A percentile compares a stretch with the other conserved stretches of the same genome.
Conservation (phyloP, 306 rosid species). For the Nissolia schottii region DNA sequence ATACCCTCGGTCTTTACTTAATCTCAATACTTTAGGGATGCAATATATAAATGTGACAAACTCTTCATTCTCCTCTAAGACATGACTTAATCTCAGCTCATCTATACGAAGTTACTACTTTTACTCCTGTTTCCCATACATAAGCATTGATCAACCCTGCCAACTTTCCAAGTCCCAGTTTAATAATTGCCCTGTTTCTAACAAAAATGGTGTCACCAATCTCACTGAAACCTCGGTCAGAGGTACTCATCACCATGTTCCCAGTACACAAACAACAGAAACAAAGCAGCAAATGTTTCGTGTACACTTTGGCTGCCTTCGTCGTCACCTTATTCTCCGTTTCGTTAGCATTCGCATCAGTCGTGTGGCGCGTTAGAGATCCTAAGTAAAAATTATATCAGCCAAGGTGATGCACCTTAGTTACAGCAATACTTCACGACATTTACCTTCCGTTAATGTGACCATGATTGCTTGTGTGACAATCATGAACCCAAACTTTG, state of each 20-base stretch:
- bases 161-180: not conserved
- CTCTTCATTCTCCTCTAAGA: not conserved
- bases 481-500: conserved; percentile 47
- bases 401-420: conserved; percentile 17
- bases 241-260: conserved; percentile 19
- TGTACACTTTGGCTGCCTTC: conserved; percentile 38
- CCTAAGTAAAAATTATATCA: conserved; percentile 37
- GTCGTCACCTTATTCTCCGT: conserved; percentile 31
- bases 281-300: conserved; percentile 50
- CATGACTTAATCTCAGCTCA: not conserved
- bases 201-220: not conserved
- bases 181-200: not conserved
- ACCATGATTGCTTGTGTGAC: conserved; percentile 25
- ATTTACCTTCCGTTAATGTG: conserved; percentile 17
- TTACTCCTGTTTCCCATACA: not conserved
- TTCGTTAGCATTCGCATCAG: conserved; percentile 34
- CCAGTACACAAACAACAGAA: conserved; percentile 20
- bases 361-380: conserved; percentile 20
- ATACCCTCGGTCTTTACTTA: too few relatives aligned
- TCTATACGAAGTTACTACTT: not conserved
- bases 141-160: not conserved
- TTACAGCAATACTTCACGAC: not conserved
- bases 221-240: conserved; percentile 35
- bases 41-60: not conserved
- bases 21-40: too few relatives aligned